These are phyloP conservation scores for Aspergillus avenaceus DNA, from an alignment of 495 filamentous ascomycete species.

Conservation along the genomic window DNA sequence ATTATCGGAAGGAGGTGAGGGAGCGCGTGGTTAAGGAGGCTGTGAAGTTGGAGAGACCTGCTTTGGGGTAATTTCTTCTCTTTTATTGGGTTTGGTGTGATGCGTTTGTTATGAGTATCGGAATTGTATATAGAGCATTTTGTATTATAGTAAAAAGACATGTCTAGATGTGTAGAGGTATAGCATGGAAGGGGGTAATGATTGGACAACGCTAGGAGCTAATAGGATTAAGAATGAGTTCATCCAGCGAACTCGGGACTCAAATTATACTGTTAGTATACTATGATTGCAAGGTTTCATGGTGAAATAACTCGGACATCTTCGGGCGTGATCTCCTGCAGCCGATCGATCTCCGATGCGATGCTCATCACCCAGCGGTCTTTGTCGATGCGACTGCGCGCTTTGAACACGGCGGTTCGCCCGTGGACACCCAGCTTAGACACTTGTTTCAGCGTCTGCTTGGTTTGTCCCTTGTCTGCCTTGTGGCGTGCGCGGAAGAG, in stretches of 20 bases:
- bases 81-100: not conserved
- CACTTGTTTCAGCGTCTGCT: conserved; percentile 44
- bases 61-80: conserved; percentile 24
- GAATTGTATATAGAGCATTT: not conserved
- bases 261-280: too few relatives aligned
- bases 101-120: not conserved
- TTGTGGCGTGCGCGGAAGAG: conserved; percentile 53
- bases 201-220: not conserved
- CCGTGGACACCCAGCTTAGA: conserved; percentile 58
- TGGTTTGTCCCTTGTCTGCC: conserved; percentile 38
- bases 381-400: conserved; percentile 65
- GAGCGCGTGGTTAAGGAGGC: conserved; percentile 36
- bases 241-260: not conserved
- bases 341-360: conserved; percentile 66
- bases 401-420: conserved; percentile 66
- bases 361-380: conserved; percentile 75
- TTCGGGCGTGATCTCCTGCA: conserved; percentile 51
- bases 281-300: too few relatives aligned
- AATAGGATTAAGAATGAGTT: not conserved
- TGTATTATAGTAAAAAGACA: not conserved
- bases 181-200: not conserved
- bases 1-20: conserved; percentile 39
- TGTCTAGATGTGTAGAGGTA: not conserved
- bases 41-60: conserved; percentile 33
- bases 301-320: conserved; percentile 56